A percentile compares a stretch with the other conserved stretches of the same genome.
These are phyloP conservation scores for Microsporum ferrugineum DNA, from an alignment of 2,329 filamentous ascomycete genomes.

Conservation along the genomic window DNA sequence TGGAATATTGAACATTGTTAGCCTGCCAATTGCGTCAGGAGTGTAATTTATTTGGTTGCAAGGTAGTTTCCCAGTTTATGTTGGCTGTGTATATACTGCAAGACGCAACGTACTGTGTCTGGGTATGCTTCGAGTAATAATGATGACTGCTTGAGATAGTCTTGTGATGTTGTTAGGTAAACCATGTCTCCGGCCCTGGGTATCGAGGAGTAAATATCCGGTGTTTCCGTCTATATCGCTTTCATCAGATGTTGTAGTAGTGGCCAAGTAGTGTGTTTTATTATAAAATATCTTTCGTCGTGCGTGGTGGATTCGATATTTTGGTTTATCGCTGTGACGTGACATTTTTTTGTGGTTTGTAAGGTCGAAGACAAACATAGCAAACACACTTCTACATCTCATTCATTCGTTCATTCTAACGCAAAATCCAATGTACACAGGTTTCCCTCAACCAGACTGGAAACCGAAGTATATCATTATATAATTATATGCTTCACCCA, in stretches of 20 bases:
- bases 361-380: background rate
- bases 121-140: constrained; percentile 80
- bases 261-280: background rate
- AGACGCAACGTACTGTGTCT: constrained; percentile 52
- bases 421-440: background rate
- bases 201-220: background rate
- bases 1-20: constrained; percentile 4
- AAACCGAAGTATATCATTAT: background rate
- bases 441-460: background rate
- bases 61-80: background rate
- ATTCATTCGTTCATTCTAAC: background rate
- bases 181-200: constrained; percentile 48
- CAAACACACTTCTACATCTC: background rate
- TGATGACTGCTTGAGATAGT: constrained; percentile 81
- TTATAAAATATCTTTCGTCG: background rate
- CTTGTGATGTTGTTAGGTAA: constrained; percentile 67
- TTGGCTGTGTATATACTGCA: background rate
- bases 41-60: background rate
- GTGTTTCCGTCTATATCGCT: background rate
- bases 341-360: background rate
- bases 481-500: background rate
- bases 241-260: background rate
- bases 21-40: background rate
- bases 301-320: background rate
- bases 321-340: constrained; percentile 1